Base-by-base conservation (phyloP, 2,329 filamentous ascomycete genomes). In the Lecanosticta acicola region DNA sequence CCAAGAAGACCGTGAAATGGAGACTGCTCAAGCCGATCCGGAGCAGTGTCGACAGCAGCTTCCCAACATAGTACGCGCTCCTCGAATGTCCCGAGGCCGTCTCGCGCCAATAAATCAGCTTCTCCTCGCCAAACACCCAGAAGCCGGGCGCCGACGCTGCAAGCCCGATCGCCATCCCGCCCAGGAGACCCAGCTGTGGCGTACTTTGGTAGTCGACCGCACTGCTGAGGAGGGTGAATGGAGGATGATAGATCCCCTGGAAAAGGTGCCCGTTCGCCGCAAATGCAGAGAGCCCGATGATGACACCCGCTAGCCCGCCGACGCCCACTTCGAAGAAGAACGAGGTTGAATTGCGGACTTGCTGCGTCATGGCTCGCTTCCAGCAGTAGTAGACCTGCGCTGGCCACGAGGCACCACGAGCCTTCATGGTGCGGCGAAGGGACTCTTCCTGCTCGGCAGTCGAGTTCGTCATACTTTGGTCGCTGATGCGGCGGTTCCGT, bases 301-400 rank as follows among this genome's bases (percentile, higher is more conserved):
- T 62, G 7, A 71, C 64, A 2, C 77, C 78, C 0, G 76, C 73
- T 2, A 80, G 59, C 0, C 68, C 68, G 3, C 74, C 74, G 29
- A 79, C 69, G 5, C 66, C 71, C 49, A 80, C 70, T 58, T 81
- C 78, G 46, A 77, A 75, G 58, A 70, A 72, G 59, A 80, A 72
- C 1, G 71, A 69, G 1, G 71, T 68, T 42, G 71, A 70, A 26
- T 69, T 65, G 20, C 78, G 76, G 51, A 74, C 75, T 61, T 82
- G 79, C 60, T 82, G 79, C 3, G 76, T 66, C 51, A 79, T 68
- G 3, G 77, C 70, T 2, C 79, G 71, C 2, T 60, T 55, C 32
- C 78, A 67, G 53, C 76, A 80, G 17, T 78, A 72, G 65, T 70
- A 75, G 0, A 69, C 63, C 63, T 82, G 78, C 39, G 69, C 70